Evolutionary conservation across 2,329 filamentous ascomycete genomes (phyloP), one percentile per base, ranked within the genome.

Genomic region (Trichoderma brevicompactum): DNA sequence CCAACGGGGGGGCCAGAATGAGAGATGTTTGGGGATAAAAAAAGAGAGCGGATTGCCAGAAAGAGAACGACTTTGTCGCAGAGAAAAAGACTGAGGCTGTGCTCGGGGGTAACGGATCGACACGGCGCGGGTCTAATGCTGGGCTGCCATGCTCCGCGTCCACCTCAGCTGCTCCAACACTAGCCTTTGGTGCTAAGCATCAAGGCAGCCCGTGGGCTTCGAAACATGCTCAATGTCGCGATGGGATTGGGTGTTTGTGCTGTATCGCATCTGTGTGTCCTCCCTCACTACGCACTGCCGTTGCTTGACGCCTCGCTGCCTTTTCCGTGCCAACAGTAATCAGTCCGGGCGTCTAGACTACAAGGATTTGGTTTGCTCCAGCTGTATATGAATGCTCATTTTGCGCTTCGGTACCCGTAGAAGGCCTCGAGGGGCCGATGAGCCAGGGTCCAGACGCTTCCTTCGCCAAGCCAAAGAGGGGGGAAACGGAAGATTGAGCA

Each of bases 81-180:
- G 19, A 44, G 28, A 32, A 61, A 53, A 38, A 49, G 19, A 28
- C 23, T 58, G 62, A 64, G 62, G 62, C 62, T 64, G 62, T 64
- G 62, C 62, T 58, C 62, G 62, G 62, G 48, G 59, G 44, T 10
- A 53, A 19, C 48, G 58, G 58, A 64, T 64, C 61, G 61, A 64
- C 61, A 55, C 52, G 52, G 48, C 59, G 48, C 48, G 59, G 59
- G 59, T 62, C 59, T 34, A 48, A 23, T 49, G 7, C 46, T 38
- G 23, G 36, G 38, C 53, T 56, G 53, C 34, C 23, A 28, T 28
- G 15, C 43, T 46, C 41, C 46, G 19, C 32, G 46, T 50, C 58
- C 34, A 34, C 44, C 17, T n/a, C 36, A 48, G 43, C 41, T 56
- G 32, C 44, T 48, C 17, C 52, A 10, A 17, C 40, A 58, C 41